Evolutionary conservation across 2,329 filamentous ascomycete species (phyloP).

Genomic region (Pseudocercospora vitis): DNA sequence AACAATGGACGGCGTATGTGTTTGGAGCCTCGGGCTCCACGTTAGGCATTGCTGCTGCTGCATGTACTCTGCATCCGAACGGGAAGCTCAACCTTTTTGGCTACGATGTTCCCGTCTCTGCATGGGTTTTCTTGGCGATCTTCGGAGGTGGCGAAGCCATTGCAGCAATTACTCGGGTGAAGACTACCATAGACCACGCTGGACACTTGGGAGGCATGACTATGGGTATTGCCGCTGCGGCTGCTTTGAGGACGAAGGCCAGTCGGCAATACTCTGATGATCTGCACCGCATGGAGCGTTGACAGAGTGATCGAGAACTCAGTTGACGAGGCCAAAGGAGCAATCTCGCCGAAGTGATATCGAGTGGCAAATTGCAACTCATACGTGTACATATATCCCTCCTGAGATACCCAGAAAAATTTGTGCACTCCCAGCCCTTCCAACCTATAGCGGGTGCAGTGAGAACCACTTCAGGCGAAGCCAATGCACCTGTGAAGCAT

Average conservation of each 20-base stretch:
- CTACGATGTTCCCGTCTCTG: conserved; percentile 37
- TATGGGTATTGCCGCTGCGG: conserved; percentile 15
- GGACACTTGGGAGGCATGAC: conserved; percentile 40
- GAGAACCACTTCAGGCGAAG: too few relatives aligned
- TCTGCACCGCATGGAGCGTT: neutral
- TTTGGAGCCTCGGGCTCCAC: conserved; percentile 68
- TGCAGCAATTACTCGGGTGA: conserved; percentile 27
- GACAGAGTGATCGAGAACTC: neutral
- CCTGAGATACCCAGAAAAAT: neutral
- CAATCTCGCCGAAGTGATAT: neutral
- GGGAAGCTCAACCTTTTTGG: conserved; percentile 32
- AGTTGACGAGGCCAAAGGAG: neutral
- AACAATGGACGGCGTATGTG: conserved; percentile 51
- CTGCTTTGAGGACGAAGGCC: conserved; percentile 10
- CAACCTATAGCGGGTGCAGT: too few relatives aligned
- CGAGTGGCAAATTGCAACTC: neutral
- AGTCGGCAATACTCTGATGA: neutral
- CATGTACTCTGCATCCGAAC: conserved; percentile 45
- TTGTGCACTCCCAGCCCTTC: too few relatives aligned
- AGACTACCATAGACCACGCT: conserved; percentile 36
- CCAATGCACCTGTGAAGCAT: too few relatives aligned
- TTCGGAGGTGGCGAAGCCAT: conserved; percentile 30
- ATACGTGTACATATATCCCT: neutral
- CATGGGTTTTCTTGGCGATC: conserved; percentile 43
- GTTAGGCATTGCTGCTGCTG: conserved; percentile 61